Conservation (phyloP, 2,329 filamentous ascomycete genomes). For the Paracoccidioides lutzii region DNA sequence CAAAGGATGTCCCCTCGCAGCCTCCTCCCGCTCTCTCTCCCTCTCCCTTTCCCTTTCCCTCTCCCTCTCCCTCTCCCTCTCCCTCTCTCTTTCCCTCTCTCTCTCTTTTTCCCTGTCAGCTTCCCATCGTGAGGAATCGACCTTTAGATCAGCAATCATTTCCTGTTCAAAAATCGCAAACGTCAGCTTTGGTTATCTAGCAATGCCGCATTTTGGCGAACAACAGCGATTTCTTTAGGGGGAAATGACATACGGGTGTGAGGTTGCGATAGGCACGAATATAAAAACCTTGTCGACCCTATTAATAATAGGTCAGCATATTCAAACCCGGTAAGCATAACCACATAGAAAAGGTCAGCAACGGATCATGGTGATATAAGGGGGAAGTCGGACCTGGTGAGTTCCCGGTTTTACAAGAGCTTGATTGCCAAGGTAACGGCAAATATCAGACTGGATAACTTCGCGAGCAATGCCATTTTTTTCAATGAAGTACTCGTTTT, state of each 20-base stretch:
- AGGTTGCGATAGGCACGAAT: slow-evolving; percentile 69
- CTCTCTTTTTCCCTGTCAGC: slow-evolving; percentile 16
- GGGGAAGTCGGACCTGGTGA: slow-evolving; percentile 49
- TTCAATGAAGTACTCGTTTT: slow-evolving; percentile 70
- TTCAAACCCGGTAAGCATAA: neutral
- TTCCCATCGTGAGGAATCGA: slow-evolving; percentile 41
- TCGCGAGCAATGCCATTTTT: slow-evolving; percentile 71
- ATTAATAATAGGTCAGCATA: slow-evolving; percentile 29
- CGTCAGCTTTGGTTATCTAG: neutral
- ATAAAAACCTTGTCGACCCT: slow-evolving; percentile 58
- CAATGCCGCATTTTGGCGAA: too few species aligned
- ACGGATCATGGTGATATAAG: slow-evolving; percentile 11
- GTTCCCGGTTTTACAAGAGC: slow-evolving; percentile 63
- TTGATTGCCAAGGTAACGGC: slow-evolving; percentile 72
- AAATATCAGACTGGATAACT: slow-evolving; percentile 74
- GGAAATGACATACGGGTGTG: slow-evolving; percentile 47
- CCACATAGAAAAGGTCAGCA: slow-evolving; percentile 5
- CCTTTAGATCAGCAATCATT: slow-evolving; percentile 44
- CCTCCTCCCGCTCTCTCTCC: slow-evolving; percentile 10
- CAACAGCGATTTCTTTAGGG: neutral
- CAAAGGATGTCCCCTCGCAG: slow-evolving; percentile 28
- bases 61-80: too few species aligned
- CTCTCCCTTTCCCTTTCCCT: too few species aligned
- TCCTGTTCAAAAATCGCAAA: slow-evolving; percentile 24
- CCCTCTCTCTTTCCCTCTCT: too few species aligned